These are phyloP conservation scores for Zea mays DNA, from an alignment of 176 grass and related monocot species.

Conservation along the genomic window DNA sequence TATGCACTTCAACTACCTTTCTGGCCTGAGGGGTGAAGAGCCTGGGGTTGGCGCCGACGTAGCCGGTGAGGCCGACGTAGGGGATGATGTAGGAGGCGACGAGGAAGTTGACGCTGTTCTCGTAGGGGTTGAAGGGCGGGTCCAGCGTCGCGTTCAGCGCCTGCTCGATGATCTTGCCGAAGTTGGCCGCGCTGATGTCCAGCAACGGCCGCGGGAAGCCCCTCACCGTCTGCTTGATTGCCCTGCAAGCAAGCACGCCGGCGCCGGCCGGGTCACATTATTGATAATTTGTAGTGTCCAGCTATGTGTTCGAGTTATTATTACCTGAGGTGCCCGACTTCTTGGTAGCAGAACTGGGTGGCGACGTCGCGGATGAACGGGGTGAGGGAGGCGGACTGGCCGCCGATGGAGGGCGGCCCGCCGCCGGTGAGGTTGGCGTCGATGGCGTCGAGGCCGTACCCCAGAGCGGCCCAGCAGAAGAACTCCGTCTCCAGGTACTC, in stretches of 20 bases:
- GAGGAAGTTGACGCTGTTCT: slow-evolving; percentile 78
- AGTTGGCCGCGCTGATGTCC: slow-evolving; percentile 64
- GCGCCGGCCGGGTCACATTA: no score
- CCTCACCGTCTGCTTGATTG: slow-evolving; percentile 68
- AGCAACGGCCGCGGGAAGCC: slow-evolving; percentile 77
- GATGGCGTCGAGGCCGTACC: slow-evolving; percentile 61
- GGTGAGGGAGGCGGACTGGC: slow-evolving; percentile 52
- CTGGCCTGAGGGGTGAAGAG: slow-evolving; percentile 68
- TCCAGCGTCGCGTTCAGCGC: slow-evolving; percentile 62
- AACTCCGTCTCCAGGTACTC: slow-evolving; percentile 86
- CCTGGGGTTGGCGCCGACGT: slow-evolving; percentile 81
- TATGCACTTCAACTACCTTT: no score
- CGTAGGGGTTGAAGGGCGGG: slow-evolving; percentile 87
- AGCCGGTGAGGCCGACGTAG: slow-evolving; percentile 89
- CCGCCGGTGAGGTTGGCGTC: slow-evolving; percentile 59
- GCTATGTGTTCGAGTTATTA: no score
- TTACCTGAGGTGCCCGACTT: slow-evolving; percentile 92
- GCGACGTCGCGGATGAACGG: slow-evolving; percentile 57
- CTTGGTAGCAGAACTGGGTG: slow-evolving; percentile 81
- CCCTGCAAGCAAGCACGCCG: no score
- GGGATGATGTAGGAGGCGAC: slow-evolving; percentile 85
- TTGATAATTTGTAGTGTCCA: no score
- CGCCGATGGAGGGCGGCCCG: slow-evolving; percentile 65
- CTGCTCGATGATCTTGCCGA: slow-evolving; percentile 72
- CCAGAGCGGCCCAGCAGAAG: slow-evolving; percentile 77